A percentile compares a stretch with the other conserved stretches of the same genome.
Conservation (phyloP, 2,329 filamentous ascomycete species). For the Dothistroma pini region DNA sequence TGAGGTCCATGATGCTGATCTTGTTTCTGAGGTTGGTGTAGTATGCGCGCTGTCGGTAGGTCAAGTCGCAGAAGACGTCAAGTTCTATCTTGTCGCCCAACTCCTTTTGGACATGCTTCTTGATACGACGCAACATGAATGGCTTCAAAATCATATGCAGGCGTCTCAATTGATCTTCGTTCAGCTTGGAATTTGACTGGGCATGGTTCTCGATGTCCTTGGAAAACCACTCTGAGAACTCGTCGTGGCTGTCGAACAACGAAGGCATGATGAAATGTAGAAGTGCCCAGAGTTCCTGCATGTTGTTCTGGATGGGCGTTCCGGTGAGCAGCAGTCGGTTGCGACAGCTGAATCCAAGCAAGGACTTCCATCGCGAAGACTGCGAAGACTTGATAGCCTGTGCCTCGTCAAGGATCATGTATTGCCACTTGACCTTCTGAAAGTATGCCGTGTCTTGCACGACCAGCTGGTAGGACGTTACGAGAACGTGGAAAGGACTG, state of each 20-base stretch:
- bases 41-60: conserved; percentile 90
- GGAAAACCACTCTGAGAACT: conserved; percentile 91
- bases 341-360: conserved; percentile 90
- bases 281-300: conserved; percentile 97
- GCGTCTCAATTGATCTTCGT: conserved; percentile 94
- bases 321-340: conserved; percentile 91
- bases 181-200: conserved; percentile 98
- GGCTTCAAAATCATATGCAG: conserved; percentile 99
- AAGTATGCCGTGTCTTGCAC: conserved; percentile 96
- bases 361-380: conserved; percentile 93
- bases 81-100: conserved; percentile 97
- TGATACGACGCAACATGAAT: conserved; percentile 99
- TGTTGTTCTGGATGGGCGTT: conserved; percentile 99
- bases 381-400: conserved; percentile 98
- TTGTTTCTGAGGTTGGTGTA: conserved; percentile 92
- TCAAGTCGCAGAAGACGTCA: conserved; percentile 94
- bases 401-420: conserved; percentile 99
- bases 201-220: conserved; percentile 98
- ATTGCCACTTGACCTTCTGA: conserved; percentile 99
- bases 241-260: conserved; percentile 89
- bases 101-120: conserved; percentile 99
- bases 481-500: conserved; percentile 89
- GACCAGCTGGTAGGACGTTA: conserved; percentile 96
- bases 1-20: conserved; percentile 97
- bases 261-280: conserved; percentile 99